Conservation (phyloP, 2,329 filamentous ascomycete species). For the Leptographium galeiforme region DNA sequence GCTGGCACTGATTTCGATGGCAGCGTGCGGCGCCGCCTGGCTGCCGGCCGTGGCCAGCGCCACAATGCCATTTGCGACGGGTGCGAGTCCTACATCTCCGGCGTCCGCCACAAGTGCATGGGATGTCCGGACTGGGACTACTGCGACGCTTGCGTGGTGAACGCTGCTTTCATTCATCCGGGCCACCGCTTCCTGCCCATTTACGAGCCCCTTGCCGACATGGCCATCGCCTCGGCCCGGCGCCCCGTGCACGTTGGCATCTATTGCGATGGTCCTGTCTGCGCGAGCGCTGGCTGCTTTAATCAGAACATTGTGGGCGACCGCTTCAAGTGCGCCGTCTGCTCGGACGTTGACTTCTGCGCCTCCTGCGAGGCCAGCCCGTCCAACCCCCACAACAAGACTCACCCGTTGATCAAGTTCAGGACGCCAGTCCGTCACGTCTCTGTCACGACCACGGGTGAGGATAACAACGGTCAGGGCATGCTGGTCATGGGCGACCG, state of each 20-base stretch:
- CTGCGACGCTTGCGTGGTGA: constrained; percentile 62
- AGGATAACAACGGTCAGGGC: constrained; percentile 53
- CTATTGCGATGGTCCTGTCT: constrained; percentile 89
- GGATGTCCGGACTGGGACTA: constrained; percentile 97
- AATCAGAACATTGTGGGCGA: constrained; percentile 60
- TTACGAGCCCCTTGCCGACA: constrained; percentile 43
- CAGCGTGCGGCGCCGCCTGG: constrained; percentile 53
- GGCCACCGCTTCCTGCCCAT: constrained; percentile 80
- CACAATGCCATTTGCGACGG: constrained; percentile 92
- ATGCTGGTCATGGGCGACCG: constrained; percentile 64
- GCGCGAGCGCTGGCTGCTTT: constrained; percentile 38
- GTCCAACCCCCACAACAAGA: constrained; percentile 74
- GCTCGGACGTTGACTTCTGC: constrained; percentile 90
- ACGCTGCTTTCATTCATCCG: constrained; percentile 57
- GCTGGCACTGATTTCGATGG: constrained; percentile 47
- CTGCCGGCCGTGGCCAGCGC: constrained; percentile 63
- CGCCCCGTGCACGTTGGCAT: constrained; percentile 63
- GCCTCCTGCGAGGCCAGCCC: constrained; percentile 85
- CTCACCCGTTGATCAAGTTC: constrained; percentile 96
- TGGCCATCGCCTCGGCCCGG: too few relatives aligned
- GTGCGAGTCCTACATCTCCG: constrained; percentile 77
- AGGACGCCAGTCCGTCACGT: constrained; percentile 84
- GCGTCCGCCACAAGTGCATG: constrained; percentile 90
- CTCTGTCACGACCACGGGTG: constrained; percentile 71
- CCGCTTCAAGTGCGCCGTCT: constrained; percentile 95